Evolutionary conservation across 164 flowering plant species (phyloP).

Genomic region (Brasenia schreberi): DNA sequence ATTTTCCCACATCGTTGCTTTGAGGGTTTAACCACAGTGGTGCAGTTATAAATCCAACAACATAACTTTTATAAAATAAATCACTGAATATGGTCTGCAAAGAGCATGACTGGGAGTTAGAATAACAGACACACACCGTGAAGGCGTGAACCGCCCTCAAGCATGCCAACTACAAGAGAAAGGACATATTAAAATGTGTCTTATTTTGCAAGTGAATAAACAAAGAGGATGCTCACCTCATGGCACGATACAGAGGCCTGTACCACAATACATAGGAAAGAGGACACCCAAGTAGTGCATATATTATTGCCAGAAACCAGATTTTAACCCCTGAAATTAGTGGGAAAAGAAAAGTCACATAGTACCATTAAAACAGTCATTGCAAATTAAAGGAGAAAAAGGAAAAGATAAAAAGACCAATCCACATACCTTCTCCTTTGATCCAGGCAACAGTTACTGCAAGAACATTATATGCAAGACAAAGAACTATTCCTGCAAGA

Average conservation of each 20-base stretch:
- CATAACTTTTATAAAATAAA: too few species aligned
- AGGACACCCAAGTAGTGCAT: conserved; percentile 75
- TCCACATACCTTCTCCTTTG: conserved; percentile 68
- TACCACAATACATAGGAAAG: conserved; percentile 95
- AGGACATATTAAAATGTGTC: too few species aligned
- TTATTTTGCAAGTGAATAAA: neutral
- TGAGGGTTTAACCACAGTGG: too few species aligned
- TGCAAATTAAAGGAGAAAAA: neutral
- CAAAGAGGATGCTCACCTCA: conserved; percentile 41
- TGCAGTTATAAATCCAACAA: too few species aligned
- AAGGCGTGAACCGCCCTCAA: too few species aligned
- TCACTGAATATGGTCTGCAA: too few species aligned
- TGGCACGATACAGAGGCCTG: conserved; percentile 91
- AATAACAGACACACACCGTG: too few species aligned
- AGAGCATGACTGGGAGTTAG: too few species aligned
- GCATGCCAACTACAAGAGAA: too few species aligned
- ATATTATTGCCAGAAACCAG: conserved; percentile 82
- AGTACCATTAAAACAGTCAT: neutral
- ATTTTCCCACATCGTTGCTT: too few species aligned
- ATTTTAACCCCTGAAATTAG: conserved; percentile 68
- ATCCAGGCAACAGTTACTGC: conserved; percentile 84
- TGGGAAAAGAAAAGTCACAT: neutral
- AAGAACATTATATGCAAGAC: conserved; percentile 74
- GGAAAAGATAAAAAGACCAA: neutral
- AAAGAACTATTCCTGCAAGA: conserved; percentile 77